Base-by-base conservation (phyloP, 2,329 filamentous ascomycete genomes). In the Paraphoma sp. region DNA sequence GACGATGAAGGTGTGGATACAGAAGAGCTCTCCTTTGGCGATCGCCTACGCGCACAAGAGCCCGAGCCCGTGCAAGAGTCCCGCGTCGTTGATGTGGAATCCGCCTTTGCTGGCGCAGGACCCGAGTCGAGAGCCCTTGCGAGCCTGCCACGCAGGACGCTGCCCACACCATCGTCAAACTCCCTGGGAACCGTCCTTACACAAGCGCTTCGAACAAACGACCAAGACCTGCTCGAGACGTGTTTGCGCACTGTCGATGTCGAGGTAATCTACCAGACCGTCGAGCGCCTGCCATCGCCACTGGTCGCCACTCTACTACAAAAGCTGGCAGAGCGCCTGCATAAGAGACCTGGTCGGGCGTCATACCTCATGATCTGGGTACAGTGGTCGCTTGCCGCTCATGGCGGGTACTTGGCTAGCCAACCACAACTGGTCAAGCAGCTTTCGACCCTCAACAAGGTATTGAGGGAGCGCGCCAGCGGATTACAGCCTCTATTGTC, bases 321-420 rank as follows among this genome's bases (percentile, higher is more conserved):
- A 70, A 93, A 92, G 76, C 85, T 99, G 49, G 92, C 95, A 8
- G 90, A 96, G 66, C 86, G 93, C 56, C 86, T 99, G 74, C 89
- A 97, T 78, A 87, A 90, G 64, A 87, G 92, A 44, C 95, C 95
- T 1, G 95, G 94, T 3, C 87, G 95, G 52, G 94, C 95, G 12
- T 93, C 93, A 49, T 91, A 89, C 71, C 86, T 99, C 31, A 93
- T 97, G 85, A 87, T 90, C 14, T 99, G 95, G 93, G 90, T 98
- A 43, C 93, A 97, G 78, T 97, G 93, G 92, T 94, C 92, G 1
- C 86, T 97, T 52, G 87, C 97, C 33, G 89, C 91, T 1, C 95
- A 99, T 73, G 95, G 95, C 64, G 95, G 94, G 63, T 93, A 93
- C 51, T 83, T 99, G 48, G 92, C 93, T 10, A 89, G 89, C 31